Conservation (phyloP, 2,329 filamentous ascomycete species). For the Ascochyta pisi region DNA sequence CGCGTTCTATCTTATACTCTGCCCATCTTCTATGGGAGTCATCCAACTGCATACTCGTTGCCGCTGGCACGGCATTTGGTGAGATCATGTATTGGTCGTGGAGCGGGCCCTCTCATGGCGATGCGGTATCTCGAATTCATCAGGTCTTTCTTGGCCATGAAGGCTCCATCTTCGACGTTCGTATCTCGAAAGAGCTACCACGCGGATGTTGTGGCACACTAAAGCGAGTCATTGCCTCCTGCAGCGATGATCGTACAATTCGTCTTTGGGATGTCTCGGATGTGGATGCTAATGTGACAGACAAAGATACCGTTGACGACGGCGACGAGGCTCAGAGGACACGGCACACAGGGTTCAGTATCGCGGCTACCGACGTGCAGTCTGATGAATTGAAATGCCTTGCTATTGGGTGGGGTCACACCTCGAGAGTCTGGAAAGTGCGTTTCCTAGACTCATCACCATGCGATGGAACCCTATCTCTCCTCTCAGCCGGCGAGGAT, state of each 20-base stretch:
- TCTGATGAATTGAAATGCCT: conserved; percentile 53
- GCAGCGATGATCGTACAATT: conserved; percentile 92
- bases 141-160: conserved; percentile 75
- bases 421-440: conserved; percentile 88
- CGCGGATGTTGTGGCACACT: conserved; percentile 42
- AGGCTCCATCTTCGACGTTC: conserved; percentile 90
- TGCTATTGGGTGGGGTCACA: conserved; percentile 82
- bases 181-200: conserved; percentile 65
- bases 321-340: conserved; percentile 32
- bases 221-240: conserved; percentile 79
- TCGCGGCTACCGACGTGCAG: conserved; percentile 34
- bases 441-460: conserved; percentile 62
- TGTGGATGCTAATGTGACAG: conserved; percentile 14
- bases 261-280: conserved; percentile 84
- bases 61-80: conserved; percentile 91
- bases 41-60: conserved; percentile 70
- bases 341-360: conserved; percentile 56
- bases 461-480: conserved; percentile 47
- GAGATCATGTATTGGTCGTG: conserved; percentile 92
- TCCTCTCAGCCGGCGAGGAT: conserved; percentile 88
- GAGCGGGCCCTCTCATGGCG: conserved; percentile 41
- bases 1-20: conserved; percentile 86
- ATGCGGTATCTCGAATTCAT: conserved; percentile 52
- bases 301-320: conserved; percentile 31
- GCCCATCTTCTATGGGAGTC: conserved; percentile 74